These are phyloP conservation scores for Nevesoporus exiguus DNA, from an alignment of 768 basidiomycete species.

Conservation along the genomic window DNA sequence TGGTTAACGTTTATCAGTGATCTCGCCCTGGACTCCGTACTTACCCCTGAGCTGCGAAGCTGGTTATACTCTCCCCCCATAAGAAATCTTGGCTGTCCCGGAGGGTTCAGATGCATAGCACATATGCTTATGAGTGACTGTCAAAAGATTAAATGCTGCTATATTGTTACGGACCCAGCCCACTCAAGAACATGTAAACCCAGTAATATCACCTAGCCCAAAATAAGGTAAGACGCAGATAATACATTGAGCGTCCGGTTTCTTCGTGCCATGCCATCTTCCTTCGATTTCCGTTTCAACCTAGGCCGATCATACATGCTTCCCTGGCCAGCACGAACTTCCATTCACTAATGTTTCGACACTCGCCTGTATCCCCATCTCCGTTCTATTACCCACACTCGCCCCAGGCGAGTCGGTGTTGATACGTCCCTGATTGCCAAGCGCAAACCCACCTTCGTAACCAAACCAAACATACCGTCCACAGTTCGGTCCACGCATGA, in stretches of 20 bases:
- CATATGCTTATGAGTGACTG: too few species aligned
- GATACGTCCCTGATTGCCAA: background rate
- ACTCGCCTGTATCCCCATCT: background rate
- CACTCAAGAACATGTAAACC: background rate
- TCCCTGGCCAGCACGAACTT: conserved; percentile 6
- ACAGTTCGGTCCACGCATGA: conserved; percentile 37
- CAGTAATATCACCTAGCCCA: too few species aligned
- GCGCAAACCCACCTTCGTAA: conserved; percentile 50
- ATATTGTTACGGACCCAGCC: background rate
- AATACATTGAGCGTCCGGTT: background rate
- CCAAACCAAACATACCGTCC: conserved; percentile 50
- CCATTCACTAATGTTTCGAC: conserved; percentile 3
- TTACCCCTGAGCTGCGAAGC: too few species aligned
- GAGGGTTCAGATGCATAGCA: too few species aligned
- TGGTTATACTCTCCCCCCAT: too few species aligned
- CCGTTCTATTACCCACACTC: background rate
- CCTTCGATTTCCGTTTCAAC: too few species aligned
- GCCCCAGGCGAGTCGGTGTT: background rate
- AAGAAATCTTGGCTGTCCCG: too few species aligned
- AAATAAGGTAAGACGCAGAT: background rate
- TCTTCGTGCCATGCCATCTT: background rate
- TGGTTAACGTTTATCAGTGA: too few species aligned
- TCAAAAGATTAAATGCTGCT: too few species aligned
- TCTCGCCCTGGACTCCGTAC: too few species aligned
- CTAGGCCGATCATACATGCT: background rate